These are phyloP conservation scores for Jasminum sambac DNA, from an alignment of 257 asterid genomes.

Conservation along the genomic window DNA sequence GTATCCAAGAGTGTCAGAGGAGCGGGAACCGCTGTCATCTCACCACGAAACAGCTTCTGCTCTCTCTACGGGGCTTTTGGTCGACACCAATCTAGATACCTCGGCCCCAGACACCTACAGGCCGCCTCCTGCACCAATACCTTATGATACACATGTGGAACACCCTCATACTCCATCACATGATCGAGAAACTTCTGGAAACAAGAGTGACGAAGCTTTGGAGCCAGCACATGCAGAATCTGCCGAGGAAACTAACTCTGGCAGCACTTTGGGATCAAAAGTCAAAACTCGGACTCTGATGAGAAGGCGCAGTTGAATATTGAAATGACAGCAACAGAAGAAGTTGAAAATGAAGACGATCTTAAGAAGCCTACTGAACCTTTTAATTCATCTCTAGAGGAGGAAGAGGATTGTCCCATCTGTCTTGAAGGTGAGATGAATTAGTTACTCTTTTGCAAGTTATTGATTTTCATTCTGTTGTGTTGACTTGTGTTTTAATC, in stretches of 20 bases:
- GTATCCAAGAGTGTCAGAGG: conserved; percentile 66
- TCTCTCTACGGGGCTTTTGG: conserved; percentile 65
- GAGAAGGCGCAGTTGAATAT: conserved; percentile 34
- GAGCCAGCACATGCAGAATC: conserved; percentile 37
- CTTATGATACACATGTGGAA: conserved; percentile 57
- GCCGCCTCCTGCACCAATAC: conserved; percentile 82
- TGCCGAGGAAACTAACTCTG: conserved; percentile 40
- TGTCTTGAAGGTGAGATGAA: conserved; percentile 77
- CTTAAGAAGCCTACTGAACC: conserved; percentile 54
- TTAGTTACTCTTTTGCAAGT: conserved; percentile 1
- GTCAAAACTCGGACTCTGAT: conserved; percentile 49
- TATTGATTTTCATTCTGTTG: conserved; percentile 2
- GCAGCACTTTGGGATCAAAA: conserved; percentile 45
- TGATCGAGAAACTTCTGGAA: conserved; percentile 36
- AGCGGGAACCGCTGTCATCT: conserved; percentile 62
- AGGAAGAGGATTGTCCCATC: conserved; percentile 93
- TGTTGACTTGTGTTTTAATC: conserved; percentile 10
- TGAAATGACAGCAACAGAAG: conserved; percentile 42
- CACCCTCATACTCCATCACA: conserved; percentile 44
- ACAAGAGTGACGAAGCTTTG: conserved; percentile 44
- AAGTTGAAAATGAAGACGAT: conserved; percentile 55
- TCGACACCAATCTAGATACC: conserved; percentile 86
- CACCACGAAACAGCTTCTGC: conserved; percentile 51
- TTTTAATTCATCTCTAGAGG: conserved; percentile 38
- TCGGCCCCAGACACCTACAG: conserved; percentile 76